Percentiles rank a stretch among this genome's conserved stretches.
Evolutionary conservation across 1,139 yeast species (phyloP).

Genomic region (Blastobotrys capitulatus): DNA sequence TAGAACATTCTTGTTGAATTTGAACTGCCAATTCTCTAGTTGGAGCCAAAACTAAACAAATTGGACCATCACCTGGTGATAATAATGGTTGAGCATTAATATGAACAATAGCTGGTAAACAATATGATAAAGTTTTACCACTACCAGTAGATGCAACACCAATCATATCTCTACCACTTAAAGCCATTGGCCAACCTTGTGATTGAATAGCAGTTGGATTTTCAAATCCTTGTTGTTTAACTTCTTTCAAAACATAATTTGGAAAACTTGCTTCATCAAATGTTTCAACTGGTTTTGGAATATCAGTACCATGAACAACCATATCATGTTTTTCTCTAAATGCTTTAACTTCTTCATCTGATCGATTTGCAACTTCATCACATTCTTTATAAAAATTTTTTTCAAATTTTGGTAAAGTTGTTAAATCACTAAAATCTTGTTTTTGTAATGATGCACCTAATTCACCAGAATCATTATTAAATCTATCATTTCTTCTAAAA

Average conservation of each 20-base stretch:
- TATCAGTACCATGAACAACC: constrained; percentile 76
- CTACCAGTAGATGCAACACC: constrained; percentile 96
- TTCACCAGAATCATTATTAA: constrained; percentile 36
- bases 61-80: constrained; percentile 93
- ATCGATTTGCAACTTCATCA: constrained; percentile 67
- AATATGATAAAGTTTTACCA: constrained; percentile 90
- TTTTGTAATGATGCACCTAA: constrained; percentile 49
- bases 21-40: constrained; percentile 84
- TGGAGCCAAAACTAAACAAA: constrained; percentile 82
- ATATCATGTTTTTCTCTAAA: constrained; percentile 83
- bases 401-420: constrained; percentile 79
- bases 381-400: constrained; percentile 91
- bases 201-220: constrained; percentile 95
- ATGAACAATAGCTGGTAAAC: constrained; percentile 74
- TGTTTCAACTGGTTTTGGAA: constrained; percentile 89
- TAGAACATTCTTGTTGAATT: constrained; percentile 59
- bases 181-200: constrained; percentile 99
- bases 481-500: constrained; percentile 21
- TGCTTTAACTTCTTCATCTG: constrained; percentile 60
- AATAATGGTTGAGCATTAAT: constrained; percentile 87
- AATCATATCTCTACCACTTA: constrained; percentile 74
- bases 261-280: constrained; percentile 99
- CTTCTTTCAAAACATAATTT: constrained; percentile 82
- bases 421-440: constrained; percentile 71
- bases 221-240: constrained; percentile 87